phyloP scores from a whole-genome alignment of 306 rosid species.

The Pyrus communis region DNA sequence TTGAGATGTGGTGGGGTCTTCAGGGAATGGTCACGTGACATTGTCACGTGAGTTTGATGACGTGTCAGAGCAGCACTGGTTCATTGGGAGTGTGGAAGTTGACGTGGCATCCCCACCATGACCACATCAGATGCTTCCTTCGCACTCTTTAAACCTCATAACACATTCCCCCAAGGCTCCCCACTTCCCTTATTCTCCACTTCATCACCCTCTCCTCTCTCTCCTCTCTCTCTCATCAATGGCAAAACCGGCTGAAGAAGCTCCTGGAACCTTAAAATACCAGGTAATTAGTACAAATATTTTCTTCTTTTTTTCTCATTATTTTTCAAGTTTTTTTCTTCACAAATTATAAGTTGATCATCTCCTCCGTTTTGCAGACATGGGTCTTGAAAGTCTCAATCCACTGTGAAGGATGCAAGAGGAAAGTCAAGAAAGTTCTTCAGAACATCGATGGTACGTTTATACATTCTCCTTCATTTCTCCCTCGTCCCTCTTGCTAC shows the following conservation, averaged over 20 bases:
- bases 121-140: not conserved
- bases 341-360: not conserved
- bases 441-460: slow-evolving; percentile 59
- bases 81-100: slow-evolving; percentile 5
- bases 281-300: slow-evolving; percentile 30
- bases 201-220: slow-evolving; percentile 11
- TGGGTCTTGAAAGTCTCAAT: slow-evolving; percentile 81
- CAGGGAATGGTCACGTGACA: slow-evolving; percentile 24
- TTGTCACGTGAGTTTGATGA: slow-evolving; percentile 14
- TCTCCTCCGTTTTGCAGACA: slow-evolving; percentile 35
- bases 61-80: slow-evolving; percentile 27
- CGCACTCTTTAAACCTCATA: slow-evolving; percentile 11
- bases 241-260: slow-evolving; percentile 56
- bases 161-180: slow-evolving; percentile 2
- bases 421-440: slow-evolving; percentile 80
- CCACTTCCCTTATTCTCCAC: slow-evolving; percentile 18
- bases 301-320: not conserved
- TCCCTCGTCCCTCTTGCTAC: not conserved
- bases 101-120: slow-evolving; percentile 43
- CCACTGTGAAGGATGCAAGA: slow-evolving; percentile 91
- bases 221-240: slow-evolving; percentile 19
- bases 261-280: slow-evolving; percentile 53
- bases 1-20: not conserved
- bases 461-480: not conserved
- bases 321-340: not conserved